Conservation (phyloP, 2,329 filamentous ascomycete genomes). For the Pleomassaria siparia region DNA sequence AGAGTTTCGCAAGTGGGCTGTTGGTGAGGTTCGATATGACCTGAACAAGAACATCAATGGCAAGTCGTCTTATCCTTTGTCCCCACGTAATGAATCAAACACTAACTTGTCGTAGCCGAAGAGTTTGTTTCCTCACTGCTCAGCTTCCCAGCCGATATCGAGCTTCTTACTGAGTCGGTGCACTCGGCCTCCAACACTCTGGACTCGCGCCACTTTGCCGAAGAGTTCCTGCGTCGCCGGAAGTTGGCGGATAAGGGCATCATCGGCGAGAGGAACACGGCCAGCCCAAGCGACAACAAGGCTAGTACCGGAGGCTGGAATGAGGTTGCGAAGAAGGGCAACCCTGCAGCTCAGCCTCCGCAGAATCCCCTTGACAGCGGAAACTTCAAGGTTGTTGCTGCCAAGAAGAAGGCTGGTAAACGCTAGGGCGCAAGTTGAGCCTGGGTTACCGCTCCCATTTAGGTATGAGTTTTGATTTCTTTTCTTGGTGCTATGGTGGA, state of each 20-base stretch:
- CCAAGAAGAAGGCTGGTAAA: constrained; percentile 78
- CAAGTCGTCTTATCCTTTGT: constrained; percentile 42
- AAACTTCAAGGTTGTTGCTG: constrained; percentile 85
- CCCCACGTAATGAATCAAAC: not conserved
- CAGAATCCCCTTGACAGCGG: constrained; percentile 50
- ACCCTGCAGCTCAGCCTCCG: constrained; percentile 50
- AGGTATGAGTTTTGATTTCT: not conserved
- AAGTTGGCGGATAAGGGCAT: constrained; percentile 92
- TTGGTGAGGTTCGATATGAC: constrained; percentile 74
- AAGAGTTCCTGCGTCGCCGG: constrained; percentile 91
- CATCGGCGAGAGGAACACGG: constrained; percentile 67
- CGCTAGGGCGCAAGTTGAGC: constrained; percentile 19
- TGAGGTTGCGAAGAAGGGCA: constrained; percentile 97
- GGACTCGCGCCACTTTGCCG: constrained; percentile 88
- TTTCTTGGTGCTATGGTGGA: too few relatives aligned
- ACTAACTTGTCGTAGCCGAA: constrained; percentile 60
- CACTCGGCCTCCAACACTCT: constrained; percentile 86
- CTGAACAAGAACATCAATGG: constrained; percentile 68
- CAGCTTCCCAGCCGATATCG: constrained; percentile 72
- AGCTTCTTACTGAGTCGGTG: constrained; percentile 86
- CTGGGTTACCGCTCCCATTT: not conserved
- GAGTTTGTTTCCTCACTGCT: constrained; percentile 77
- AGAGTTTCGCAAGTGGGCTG: constrained; percentile 93
- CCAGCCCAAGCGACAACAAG: constrained; percentile 50
- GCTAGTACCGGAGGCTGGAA: constrained; percentile 74